phyloP scores from a whole-genome alignment of 192 early-diverging fungal genomes.

The Mortierella antarctica region DNA sequence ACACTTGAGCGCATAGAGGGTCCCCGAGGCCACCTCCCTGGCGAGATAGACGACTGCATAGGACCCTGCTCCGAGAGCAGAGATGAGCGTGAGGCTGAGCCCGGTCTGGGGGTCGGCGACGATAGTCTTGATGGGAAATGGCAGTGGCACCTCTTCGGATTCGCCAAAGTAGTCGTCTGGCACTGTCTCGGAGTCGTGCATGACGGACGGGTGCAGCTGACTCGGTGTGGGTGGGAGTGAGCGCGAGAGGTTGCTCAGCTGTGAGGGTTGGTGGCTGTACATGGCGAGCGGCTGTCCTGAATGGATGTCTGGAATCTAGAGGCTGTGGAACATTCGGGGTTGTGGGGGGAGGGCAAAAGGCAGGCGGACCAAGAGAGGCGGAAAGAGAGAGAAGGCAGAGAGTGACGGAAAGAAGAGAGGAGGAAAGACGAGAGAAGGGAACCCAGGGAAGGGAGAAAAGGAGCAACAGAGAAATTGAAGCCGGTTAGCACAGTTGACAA shows the following conservation, averaged over 20 bases:
- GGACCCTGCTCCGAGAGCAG: conserved; percentile 74
- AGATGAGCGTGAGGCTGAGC: conserved; percentile 52
- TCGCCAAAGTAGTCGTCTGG: conserved; percentile 52
- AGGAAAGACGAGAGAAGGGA: background rate
- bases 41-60: conserved; percentile 84
- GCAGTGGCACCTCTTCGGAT: conserved; percentile 48
- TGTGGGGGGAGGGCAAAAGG: too few relatives aligned
- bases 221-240: conserved; percentile 51
- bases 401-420: conserved; percentile 1
- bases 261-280: conserved; percentile 20
- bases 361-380: background rate
- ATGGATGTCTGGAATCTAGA: background rate
- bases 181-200: conserved; percentile 14
- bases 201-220: conserved; percentile 30
- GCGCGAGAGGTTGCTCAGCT: conserved; percentile 38
- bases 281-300: conserved; percentile 28
- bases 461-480: background rate
- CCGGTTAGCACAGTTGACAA: too few relatives aligned
- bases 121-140: conserved; percentile 55
- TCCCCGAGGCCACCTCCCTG: conserved; percentile 64
- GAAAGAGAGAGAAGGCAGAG: background rate
- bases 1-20: conserved; percentile 78
- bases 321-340: too few relatives aligned
- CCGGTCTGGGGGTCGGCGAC: conserved; percentile 51
- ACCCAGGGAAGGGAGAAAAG: too few relatives aligned